A percentile compares a stretch with the other conserved stretches of the same genome.
These are phyloP conservation scores for Hortiboletus flavorubellus DNA, from an alignment of 768 basidiomycete genomes.

Conservation along the genomic window DNA sequence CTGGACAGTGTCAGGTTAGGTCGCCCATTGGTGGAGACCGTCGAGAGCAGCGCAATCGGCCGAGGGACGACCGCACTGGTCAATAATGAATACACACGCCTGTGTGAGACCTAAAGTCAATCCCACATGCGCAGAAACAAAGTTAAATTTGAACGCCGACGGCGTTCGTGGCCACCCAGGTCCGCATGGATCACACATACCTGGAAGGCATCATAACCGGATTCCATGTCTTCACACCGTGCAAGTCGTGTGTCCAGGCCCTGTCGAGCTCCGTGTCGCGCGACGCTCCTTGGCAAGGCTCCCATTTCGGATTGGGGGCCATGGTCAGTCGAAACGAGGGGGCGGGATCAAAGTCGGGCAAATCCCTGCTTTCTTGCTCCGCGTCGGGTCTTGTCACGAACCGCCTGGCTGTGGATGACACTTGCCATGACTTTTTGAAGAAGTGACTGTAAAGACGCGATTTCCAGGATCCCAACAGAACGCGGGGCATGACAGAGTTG, in stretches of 20 bases:
- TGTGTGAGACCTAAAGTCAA: conserved; percentile 23
- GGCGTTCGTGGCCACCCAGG: not conserved
- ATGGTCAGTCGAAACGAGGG: conserved; percentile 34
- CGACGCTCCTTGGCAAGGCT: conserved; percentile 38
- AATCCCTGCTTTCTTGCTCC: conserved; percentile 4
- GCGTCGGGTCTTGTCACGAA: conserved; percentile 4
- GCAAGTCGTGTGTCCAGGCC: conserved; percentile 32
- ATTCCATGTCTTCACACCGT: conserved; percentile 42
- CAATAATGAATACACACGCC: conserved; percentile 46
- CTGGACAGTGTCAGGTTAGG: conserved; percentile 70
- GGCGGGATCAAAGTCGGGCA: conserved; percentile 20
- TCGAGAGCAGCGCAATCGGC: conserved; percentile 60
- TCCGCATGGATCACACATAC: conserved; percentile 19
- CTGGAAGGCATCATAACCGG: conserved; percentile 32
- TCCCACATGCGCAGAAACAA: conserved; percentile 17
- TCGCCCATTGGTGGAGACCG: conserved; percentile 46
- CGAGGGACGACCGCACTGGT: conserved; percentile 61
- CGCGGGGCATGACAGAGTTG: not conserved
- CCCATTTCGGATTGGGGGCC: conserved; percentile 43
- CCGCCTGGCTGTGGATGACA: not conserved
- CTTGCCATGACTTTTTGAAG: not conserved
- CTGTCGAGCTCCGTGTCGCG: conserved; percentile 14
- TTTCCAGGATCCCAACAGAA: not conserved
- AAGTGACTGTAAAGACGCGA: not conserved
- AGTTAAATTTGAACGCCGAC: conserved; percentile 11